A percentile compares a stretch with the other conserved stretches of the same genome.
Conservation (phyloP, 441 rosid species). For the Flueggea neowawraea region DNA sequence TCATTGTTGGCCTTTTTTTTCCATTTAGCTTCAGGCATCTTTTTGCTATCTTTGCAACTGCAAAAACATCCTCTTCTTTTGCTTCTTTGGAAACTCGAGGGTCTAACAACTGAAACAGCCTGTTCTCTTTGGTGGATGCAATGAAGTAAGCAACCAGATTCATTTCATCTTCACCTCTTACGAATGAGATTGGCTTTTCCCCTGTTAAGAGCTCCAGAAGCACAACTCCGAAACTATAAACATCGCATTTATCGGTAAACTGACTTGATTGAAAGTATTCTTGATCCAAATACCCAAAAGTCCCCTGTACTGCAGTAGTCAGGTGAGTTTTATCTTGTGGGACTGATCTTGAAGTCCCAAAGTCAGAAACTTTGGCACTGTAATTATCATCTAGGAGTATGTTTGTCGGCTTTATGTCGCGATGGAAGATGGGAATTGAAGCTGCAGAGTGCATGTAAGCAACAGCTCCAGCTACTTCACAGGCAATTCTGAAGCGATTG, state of each 20-base stretch:
- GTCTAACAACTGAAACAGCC: not conserved
- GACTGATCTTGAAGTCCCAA: not conserved
- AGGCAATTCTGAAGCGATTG: not conserved
- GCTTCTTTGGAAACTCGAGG: not conserved
- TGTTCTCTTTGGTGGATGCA: not conserved
- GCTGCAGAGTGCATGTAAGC: conserved; percentile 2
- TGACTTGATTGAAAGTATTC: conserved; percentile 1
- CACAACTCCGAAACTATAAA: conserved; percentile 3
- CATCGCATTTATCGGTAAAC: conserved; percentile 2
- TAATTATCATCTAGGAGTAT: not conserved
- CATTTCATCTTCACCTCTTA: not conserved
- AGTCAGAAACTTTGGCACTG: not conserved
- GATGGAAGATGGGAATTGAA: not conserved
- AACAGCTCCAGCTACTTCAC: not conserved
- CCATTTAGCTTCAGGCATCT: not conserved
- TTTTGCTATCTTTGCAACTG: not conserved
- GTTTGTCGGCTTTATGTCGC: not conserved
- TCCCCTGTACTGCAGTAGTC: conserved; percentile 1
- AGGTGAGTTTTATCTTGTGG: not conserved
- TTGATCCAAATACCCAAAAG: conserved; percentile 5
- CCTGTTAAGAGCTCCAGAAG: conserved; percentile 3
- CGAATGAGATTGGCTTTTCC: not conserved
- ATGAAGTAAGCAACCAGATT: not conserved
- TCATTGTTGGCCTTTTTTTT: not conserved
- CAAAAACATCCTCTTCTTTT: not conserved